These are phyloP conservation scores for Xylaria sp. DNA, from an alignment of 2,329 filamentous ascomycete species.

Conservation along the genomic window DNA sequence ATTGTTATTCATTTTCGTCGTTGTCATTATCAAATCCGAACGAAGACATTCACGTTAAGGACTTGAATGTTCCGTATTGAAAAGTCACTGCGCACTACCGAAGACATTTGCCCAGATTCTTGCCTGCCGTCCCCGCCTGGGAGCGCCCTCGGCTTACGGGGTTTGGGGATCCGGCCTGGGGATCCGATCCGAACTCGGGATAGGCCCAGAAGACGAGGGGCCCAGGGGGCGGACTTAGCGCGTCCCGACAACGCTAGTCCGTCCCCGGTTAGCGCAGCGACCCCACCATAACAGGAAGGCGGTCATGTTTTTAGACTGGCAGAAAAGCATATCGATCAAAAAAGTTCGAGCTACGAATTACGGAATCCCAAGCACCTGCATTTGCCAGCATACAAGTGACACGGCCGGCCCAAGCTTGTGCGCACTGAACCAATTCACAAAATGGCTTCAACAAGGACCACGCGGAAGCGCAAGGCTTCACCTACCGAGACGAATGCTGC, in stretches of 20 bases:
- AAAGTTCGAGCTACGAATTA: constrained; percentile 8
- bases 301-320: constrained; percentile 17
- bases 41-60: too few relatives aligned
- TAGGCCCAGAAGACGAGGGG: not conserved
- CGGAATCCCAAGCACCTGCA: not conserved
- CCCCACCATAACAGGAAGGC: constrained; percentile 10
- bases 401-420: constrained; percentile 1
- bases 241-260: not conserved
- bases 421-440: constrained; percentile 12
- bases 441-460: constrained; percentile 39
- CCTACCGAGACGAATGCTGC: constrained; percentile 46
- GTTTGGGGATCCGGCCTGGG: not conserved
- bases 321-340: constrained; percentile 20
- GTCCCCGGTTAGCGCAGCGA: not conserved
- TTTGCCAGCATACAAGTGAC: not conserved
- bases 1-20: too few relatives aligned
- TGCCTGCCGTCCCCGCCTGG: too few relatives aligned
- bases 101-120: too few relatives aligned
- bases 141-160: not conserved
- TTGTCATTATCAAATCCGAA: too few relatives aligned
- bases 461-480: constrained; percentile 61
- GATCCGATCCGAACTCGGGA: not conserved
- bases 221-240: not conserved
- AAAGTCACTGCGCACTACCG: too few relatives aligned
- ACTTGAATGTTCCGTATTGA: too few relatives aligned